Conservation (phyloP, 176 grass and related monocot species). For the Carex scoparia region DNA sequence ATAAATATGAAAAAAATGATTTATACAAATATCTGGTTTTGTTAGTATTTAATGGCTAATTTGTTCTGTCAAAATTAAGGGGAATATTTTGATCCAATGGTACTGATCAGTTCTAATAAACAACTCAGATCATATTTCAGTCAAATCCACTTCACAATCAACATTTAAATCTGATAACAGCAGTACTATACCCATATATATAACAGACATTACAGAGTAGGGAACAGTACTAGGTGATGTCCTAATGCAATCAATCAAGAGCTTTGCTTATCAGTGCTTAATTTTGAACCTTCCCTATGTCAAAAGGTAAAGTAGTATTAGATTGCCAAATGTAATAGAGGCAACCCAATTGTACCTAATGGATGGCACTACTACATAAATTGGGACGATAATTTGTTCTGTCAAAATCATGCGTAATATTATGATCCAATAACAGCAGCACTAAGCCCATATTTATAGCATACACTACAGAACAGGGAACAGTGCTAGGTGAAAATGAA, state of each 20-base stretch:
- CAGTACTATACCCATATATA: neutral
- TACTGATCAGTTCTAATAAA: neutral
- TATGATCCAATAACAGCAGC: neutral
- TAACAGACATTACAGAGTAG: neutral
- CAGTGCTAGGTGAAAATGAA: neutral
- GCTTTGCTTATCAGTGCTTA: neutral
- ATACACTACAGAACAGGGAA: neutral
- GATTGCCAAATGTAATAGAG: neutral
- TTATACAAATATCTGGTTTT: neutral
- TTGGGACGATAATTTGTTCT: neutral
- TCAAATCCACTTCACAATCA: neutral
- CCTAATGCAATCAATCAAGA: neutral
- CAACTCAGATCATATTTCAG: neutral
- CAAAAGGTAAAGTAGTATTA: neutral
- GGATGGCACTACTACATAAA: neutral
- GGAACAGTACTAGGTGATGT: neutral
- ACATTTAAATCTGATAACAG: neutral
- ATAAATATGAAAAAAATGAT: neutral
- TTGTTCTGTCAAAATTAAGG: neutral
- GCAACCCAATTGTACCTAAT: neutral
- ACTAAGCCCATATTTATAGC: neutral
- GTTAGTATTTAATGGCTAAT: conserved; percentile 15
- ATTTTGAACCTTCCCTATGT: neutral
- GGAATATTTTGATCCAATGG: neutral
- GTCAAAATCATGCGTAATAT: neutral